Conservation (phyloP, 805 yeast species). For the Candida mattraensis region DNA sequence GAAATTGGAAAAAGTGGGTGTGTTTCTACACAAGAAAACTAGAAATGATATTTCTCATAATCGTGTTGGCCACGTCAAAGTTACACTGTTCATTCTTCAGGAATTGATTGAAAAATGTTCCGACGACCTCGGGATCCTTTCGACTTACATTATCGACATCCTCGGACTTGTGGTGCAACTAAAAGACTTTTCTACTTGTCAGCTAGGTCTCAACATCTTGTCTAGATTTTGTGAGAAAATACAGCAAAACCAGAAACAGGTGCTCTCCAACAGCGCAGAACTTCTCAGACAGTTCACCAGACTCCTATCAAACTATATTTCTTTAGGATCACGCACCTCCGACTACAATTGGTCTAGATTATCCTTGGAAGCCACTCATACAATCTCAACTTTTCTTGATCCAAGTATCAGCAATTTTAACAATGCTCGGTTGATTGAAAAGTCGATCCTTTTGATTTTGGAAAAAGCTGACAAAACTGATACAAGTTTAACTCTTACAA, state of each 20-base stretch:
- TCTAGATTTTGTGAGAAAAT: conserved; percentile 28
- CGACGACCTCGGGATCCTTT: conserved; percentile 83
- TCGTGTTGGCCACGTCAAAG: conserved; percentile 77
- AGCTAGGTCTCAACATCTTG: conserved; percentile 39
- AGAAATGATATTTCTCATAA: conserved; percentile 57
- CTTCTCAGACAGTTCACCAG: conserved; percentile 41
- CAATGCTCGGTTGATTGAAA: conserved; percentile 22
- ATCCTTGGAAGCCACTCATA: conserved; percentile 40
- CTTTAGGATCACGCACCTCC: conserved; percentile 21
- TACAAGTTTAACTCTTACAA: conserved; percentile 20
- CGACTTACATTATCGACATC: conserved; percentile 63
- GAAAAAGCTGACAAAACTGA: conserved; percentile 31
- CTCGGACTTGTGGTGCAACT: conserved; percentile 50
- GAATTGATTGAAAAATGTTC: conserved; percentile 73
- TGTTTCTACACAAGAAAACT: conserved; percentile 63
- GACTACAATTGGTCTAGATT: conserved; percentile 45
- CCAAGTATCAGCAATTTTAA: conserved; percentile 20
- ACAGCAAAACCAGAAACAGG: conserved; percentile 27
- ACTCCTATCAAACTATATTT: conserved; percentile 26
- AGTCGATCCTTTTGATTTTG: conserved; percentile 40
- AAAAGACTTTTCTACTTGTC: conserved; percentile 62
- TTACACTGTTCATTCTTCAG: conserved; percentile 68
- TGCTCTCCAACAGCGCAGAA: conserved; percentile 46
- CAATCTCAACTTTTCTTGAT: conserved; percentile 34
- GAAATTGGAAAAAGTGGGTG: conserved; percentile 83